Base-by-base conservation (phyloP, 106 monocot genomes). In the Dendrobium nobile region DNA sequence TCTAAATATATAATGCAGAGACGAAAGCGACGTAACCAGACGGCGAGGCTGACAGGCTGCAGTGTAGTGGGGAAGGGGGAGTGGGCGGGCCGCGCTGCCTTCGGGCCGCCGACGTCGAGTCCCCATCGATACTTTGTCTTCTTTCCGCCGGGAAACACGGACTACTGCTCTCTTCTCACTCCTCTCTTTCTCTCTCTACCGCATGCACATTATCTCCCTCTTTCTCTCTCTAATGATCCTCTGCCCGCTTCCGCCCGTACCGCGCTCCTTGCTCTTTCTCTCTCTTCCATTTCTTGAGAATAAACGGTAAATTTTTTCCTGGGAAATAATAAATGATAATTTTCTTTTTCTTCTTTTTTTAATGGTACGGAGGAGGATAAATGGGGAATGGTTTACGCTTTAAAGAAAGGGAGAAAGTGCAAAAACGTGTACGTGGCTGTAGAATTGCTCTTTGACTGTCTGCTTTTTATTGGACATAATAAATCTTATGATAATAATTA, bases 1-100 rank as follows among this genome's bases (percentile, higher is more conserved):
- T 56, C 54, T 11, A 4, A 22, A 61, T 0, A 61, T 22, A 61
- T 61, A 61, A 61, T 61, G 70, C 70, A 33, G 42, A 44, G 74
- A 73, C 17, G 74, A 74, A 43, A 74, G 74, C 74, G 74, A 74
- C 74, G 8, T 74, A 74, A 74, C 43, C 74, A 74, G 74, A 74
- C 18, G 41, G 74, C 42, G 74, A 42, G 73, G 74, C 74, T 74
- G 43, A 74, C 74, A 74, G 74, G 1, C 42, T 70, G 74, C 70
- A 33, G 10, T 26, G 72, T 17, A 73, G 73, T 73, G 41, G 73
- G 16, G 41, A 17, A 16, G 40, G 2, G 17, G 11, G 73, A 16
- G 41, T 3, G 8, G 10, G 33, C 72, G 9, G 37, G 37, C 37
- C 37, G 37, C 37, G 37, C 3, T 37, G 3, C 37, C 37, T 13